Base-by-base conservation (phyloP, 805 yeast genomes). In the Tetrapisispora namnaoensis region DNA sequence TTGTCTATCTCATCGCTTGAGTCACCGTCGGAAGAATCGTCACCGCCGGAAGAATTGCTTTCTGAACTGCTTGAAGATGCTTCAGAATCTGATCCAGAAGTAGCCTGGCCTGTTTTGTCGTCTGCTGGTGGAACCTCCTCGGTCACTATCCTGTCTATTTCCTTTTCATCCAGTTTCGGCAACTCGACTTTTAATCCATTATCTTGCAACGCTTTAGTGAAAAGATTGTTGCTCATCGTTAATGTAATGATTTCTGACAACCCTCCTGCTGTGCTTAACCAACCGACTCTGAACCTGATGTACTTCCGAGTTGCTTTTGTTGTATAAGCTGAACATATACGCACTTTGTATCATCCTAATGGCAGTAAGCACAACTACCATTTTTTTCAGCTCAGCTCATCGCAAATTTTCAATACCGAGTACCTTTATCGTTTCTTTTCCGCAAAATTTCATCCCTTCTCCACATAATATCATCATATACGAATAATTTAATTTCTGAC, bases 151-250 rank as follows among this genome's bases (percentile, higher is more conserved):
- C 30, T 20, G 10, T 56, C 61, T 9, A 60, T 47, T 32, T 55
- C 60, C 44, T 58, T 58, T 10, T 49, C 46, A 32, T 42, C 44
- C 2, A 55, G 51, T 17, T 50, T 28, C 2, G 45, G 39, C 24
- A 50, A 30, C 5, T 40, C 40, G 10, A 37, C 42, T 17, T 44
- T 18, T 7, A 32, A 55, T 3, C 42, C 52, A 1, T 56, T 53
- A 32, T 55, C 53, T 22, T 56, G 55, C 21, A 62, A 37, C 11
- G 62, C 61, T 43, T 55, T 52, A 9, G 51, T 49, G 45, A 62
- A 62, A 20, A 57, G 30, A 51, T 61, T 59, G 8, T 54, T 51
- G 32, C 47, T 36, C 51, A 52, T 51, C n/a, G 8, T n/a, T n/a
- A n/a, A n/a, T 39, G 57, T 57, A 24, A 46, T 48, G 8, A 37